Percentiles rank a stretch among this genome's conserved stretches.
Conservation (phyloP, 495 filamentous ascomycete genomes). For the Penicillium coffeae region DNA sequence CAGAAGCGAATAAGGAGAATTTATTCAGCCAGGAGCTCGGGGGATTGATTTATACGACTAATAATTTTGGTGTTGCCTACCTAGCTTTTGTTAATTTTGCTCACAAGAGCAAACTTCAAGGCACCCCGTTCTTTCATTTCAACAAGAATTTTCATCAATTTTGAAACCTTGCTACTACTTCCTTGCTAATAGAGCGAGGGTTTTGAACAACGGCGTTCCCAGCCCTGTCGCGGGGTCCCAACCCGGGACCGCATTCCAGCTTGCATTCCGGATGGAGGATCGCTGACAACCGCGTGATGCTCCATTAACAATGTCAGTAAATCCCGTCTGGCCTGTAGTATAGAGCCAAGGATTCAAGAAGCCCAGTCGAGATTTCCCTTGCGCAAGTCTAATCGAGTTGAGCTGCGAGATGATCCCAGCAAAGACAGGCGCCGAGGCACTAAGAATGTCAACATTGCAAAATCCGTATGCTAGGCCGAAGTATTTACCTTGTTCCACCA, state of each 20-base stretch:
- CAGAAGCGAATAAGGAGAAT: too few relatives aligned
- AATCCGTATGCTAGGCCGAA: too few relatives aligned
- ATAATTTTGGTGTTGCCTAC: too few relatives aligned
- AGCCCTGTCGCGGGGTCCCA: conserved; percentile 33
- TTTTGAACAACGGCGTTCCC: conserved; percentile 20
- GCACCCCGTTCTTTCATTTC: too few relatives aligned
- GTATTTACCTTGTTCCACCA: conserved; percentile 45
- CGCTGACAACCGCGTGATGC: conserved; percentile 52
- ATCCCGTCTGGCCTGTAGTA: conserved; percentile 35
- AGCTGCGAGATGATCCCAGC: conserved; percentile 52
- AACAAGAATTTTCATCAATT: too few relatives aligned
- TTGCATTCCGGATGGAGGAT: conserved; percentile 43
- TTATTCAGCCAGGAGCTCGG: too few relatives aligned
- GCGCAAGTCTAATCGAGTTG: conserved; percentile 52
- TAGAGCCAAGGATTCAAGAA: conserved; percentile 68
- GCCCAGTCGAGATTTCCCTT: conserved; percentile 48
- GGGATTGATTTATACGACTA: too few relatives aligned
- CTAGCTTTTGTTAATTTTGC: too few relatives aligned
- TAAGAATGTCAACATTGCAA: conserved; percentile 23
- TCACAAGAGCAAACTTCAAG: too few relatives aligned
- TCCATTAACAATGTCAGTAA: conserved; percentile 57
- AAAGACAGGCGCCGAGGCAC: conserved; percentile 52
- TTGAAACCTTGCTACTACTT: too few relatives aligned
- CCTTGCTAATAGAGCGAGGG: not conserved
- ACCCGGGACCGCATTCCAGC: conserved; percentile 42